Evolutionary conservation across 129 eudicot species (phyloP).

Genomic region (Oenanthe sinensis): DNA sequence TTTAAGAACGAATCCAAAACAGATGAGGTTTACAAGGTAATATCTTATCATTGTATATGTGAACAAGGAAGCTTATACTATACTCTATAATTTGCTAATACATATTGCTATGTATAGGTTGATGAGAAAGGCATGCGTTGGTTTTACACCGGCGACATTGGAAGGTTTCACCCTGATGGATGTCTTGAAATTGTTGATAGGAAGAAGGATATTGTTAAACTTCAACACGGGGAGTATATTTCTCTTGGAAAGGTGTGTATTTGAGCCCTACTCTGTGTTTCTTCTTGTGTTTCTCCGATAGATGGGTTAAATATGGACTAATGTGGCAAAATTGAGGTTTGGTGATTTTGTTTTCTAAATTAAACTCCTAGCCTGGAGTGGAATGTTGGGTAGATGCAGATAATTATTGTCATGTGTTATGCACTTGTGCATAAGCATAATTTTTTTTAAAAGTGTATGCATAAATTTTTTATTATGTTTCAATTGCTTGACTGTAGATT

Average conservation of each 20-base stretch:
- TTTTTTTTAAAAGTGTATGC: too few relatives aligned
- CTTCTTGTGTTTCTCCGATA: background rate
- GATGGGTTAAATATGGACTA: background rate
- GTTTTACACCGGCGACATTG: slow-evolving; percentile 96
- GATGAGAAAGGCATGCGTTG: slow-evolving; percentile 90
- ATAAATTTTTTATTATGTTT: background rate
- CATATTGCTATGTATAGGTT: slow-evolving; percentile 33
- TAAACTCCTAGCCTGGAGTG: background rate
- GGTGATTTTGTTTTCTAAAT: background rate
- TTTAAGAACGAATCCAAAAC: slow-evolving; percentile 81
- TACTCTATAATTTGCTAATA: background rate
- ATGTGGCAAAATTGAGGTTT: background rate
- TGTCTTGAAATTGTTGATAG: slow-evolving; percentile 92
- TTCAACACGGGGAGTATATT: slow-evolving; percentile 95
- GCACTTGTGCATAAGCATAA: too few relatives aligned
- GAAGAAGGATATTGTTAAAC: slow-evolving; percentile 95
- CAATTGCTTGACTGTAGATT: slow-evolving; percentile 38
- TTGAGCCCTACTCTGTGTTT: background rate
- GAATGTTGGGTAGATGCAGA: background rate
- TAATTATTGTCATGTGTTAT: background rate
- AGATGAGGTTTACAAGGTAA: slow-evolving; percentile 76
- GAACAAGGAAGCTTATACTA: background rate
- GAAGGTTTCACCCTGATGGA: slow-evolving; percentile 93
- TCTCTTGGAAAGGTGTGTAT: slow-evolving; percentile 82
- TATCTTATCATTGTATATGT: background rate